These are phyloP conservation scores for Nitzschia inconspicua DNA, from an alignment of 108 stramenopile genomes.

Conservation along the genomic window DNA sequence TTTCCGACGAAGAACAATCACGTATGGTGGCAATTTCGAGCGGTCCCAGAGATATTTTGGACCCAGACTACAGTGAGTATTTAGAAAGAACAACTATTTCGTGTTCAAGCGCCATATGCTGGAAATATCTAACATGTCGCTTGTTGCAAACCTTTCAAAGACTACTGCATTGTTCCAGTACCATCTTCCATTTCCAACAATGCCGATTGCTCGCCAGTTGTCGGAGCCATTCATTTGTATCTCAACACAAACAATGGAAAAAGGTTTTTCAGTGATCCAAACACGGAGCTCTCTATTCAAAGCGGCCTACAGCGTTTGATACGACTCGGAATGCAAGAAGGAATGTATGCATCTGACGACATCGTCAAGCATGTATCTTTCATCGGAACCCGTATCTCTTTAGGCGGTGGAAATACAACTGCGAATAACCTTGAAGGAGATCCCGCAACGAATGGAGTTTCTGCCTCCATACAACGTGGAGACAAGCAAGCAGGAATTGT, in stretches of 20 bases:
- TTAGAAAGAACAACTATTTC: neutral
- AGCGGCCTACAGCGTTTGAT: constrained; percentile 7
- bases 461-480: too few relatives aligned
- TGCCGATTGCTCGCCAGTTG: constrained; percentile 3
- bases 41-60: neutral
- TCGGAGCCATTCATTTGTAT: constrained; percentile 9
- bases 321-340: constrained; percentile 8
- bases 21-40: constrained; percentile 9
- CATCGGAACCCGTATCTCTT: constrained; percentile 5
- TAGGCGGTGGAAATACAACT: too few relatives aligned
- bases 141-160: neutral
- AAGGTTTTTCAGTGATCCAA: neutral
- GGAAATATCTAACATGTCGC: too few relatives aligned
- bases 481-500: too few relatives aligned
- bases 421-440: too few relatives aligned
- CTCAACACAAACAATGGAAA: constrained; percentile 7
- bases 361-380: constrained; percentile 11
- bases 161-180: constrained; percentile 4
- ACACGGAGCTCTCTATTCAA: neutral
- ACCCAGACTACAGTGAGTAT: constrained; percentile 5
- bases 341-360: neutral
- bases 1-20: neutral
- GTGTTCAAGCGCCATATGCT: neutral
- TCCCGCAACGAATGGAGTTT: too few relatives aligned
- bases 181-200: neutral